Evolutionary conservation across 192 early-diverging fungal species (phyloP).

Genomic region (Neocallimastix lanati): DNA sequence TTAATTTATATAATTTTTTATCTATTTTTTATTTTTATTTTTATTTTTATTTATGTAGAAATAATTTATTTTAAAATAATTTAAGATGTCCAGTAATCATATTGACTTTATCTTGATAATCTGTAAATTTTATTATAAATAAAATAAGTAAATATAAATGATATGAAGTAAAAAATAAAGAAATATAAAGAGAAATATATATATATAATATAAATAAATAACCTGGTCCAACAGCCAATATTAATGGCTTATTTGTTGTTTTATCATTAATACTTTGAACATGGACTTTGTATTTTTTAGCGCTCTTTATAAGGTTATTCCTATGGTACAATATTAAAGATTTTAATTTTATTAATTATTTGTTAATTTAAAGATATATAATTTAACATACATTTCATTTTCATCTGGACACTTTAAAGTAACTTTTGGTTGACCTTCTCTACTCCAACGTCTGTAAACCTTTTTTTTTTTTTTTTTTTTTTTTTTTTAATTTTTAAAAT

Average conservation of each 20-base stretch:
- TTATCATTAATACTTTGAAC: background rate
- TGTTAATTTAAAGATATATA: no score
- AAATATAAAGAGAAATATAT: no score
- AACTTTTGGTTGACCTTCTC: background rate
- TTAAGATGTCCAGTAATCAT: background rate
- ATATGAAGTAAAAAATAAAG: no score
- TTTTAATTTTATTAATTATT: no score
- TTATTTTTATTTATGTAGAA: no score
- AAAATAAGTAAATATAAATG: no score
- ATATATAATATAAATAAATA: background rate
- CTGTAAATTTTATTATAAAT: background rate
- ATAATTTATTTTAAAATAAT: background rate
- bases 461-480: background rate
- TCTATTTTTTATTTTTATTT: no score
- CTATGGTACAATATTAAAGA: background rate
- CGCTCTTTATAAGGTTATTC: background rate
- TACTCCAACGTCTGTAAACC: background rate
- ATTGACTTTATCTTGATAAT: background rate
- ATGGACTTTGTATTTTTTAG: background rate
- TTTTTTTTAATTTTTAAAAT: no score
- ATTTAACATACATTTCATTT: background rate
- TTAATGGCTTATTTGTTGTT: background rate
- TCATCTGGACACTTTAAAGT: background rate
- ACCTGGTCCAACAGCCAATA: background rate
- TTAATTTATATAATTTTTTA: no score